Evolutionary conservation across 1,139 yeast genomes (phyloP), one percentile per base, ranked within the genome.

Genomic region (Kodamaea plutei): DNA sequence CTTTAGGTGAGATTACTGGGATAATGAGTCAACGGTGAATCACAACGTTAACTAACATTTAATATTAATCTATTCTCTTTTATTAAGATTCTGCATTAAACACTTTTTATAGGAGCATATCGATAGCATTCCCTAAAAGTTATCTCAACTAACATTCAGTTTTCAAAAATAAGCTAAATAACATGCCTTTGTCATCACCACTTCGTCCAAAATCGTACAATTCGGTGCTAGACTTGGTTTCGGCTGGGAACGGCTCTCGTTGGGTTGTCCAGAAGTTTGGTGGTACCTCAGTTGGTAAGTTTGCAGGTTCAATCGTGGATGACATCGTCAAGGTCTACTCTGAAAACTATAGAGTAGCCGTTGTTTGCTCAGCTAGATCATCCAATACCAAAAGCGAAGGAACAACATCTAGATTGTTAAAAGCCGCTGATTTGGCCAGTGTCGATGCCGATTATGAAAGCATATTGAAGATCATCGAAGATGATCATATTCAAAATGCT

Each of bases 261-360:
- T 89, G 97, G 96, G 63, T 91, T 14, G 84, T 91, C 6, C 98
- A 91, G 56, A 91, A 91, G 58, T 91, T 85, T 50, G 98, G 98
- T 25, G 98, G 98, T 31, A 91, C 98, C n/a, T 81, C 94, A 26
- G 96, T 91, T 22, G 98, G 98, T 18, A 91, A 91, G 55, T 89
- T 89, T 56, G 85, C 96, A 5, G 76, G 71, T 33, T 74, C 80
- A 42, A 91, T 91, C 33, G 89, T 88, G 11, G 83, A 83, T 41
- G 85, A 87, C 43, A 87, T 91, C 31, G 84, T 88, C 34, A 76
- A 77, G 50, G 76, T 67, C 20, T 84, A 79, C 52, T 66, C 79
- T 22, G 53, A 69, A 28, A 61, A 64, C 15, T 73, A 75, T 47
- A 70, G 82, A 34, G 95, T 89, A n/a, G 96, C 95, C 1, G 94